phyloP scores from a whole-genome alignment of 768 basidiomycete genomes.

The Dentipellis sp. region DNA sequence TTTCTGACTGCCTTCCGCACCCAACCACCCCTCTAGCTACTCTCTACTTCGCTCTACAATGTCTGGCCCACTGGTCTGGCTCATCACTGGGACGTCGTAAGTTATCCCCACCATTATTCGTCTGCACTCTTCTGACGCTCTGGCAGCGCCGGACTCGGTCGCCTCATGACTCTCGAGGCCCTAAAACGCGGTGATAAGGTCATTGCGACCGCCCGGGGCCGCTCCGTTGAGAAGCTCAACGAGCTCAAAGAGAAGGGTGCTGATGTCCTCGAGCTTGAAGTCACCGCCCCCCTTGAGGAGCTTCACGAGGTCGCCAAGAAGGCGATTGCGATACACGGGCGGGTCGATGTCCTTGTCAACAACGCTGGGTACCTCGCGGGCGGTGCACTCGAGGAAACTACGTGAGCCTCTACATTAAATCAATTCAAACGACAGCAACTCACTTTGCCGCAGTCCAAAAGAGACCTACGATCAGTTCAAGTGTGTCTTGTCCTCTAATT shows the following conservation, averaged over 20 bases:
- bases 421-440: neutral
- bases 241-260: conserved; percentile 21
- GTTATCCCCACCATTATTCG: neutral
- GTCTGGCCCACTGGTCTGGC: neutral
- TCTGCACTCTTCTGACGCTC: neutral
- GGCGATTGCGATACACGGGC: conserved; percentile 14
- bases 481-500: neutral
- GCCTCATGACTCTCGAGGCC: conserved; percentile 9
- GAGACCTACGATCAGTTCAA: conserved; percentile 15
- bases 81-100: too few species aligned
- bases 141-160: conserved; percentile 3
- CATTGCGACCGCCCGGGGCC: conserved; percentile 10
- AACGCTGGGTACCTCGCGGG: conserved; percentile 5
- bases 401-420: neutral
- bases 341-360: conserved; percentile 14
- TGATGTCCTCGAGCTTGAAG: conserved; percentile 18
- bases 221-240: conserved; percentile 18
- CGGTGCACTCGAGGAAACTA: conserved; percentile 15
- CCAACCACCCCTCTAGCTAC: too few species aligned
- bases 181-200: conserved; percentile 14
- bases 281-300: conserved; percentile 13
- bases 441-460: conserved; percentile 10
- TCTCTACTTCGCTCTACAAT: neutral
- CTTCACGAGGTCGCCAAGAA: conserved; percentile 14
- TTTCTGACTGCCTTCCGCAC: too few species aligned